Base-by-base conservation (phyloP, 768 basidiomycete genomes). In the Strobilomyces dryophilus region DNA sequence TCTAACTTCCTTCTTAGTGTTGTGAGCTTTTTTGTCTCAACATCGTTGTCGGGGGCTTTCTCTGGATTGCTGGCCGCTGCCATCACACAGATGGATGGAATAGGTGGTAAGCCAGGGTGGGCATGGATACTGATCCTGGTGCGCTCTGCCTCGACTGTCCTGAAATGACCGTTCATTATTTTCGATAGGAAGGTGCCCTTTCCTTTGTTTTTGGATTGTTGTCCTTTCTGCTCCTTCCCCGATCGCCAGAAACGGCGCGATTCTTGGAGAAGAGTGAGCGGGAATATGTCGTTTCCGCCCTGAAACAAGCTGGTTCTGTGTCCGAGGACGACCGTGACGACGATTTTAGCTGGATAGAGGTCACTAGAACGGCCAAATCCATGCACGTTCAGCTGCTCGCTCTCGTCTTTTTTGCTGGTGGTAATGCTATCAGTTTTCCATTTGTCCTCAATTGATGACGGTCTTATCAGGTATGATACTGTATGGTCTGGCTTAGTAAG, bases 11-110 rank as follows among this genome's bases (percentile, higher is more conserved):
- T 12, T 8, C 27, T 15, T 26, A 76, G 75, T 12, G 61, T 75
- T 34, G 69, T 74, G 0, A 42, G 59, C 1, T 75, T 76, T 57
- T 72, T 69, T 45, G 66, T 70, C 0, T 61, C 73, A 5, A 74
- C 81, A 3, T 80, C 81, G 17, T 69, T 82, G 2, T 75, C 84
- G 0, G 79, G 81, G 1, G 78, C 81, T 1, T 84, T 85, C 59
- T 84, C 82, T 7, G 85, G 86, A 40, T 67, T 87, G 5, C 72
- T 45, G 29, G 44, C 44, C 1, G 37, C 37, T 39, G 37, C 37
- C 18, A 39, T 39, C 37, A 20, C n/a, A 5, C 37, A 39, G 4
- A n/a, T 39, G n/a, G 11, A 39, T 18, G 37, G 37, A 39, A 39
- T 18, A 12, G 37, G 37, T 20, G 37, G 37, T 39, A 39, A 20